phyloP scores from a whole-genome alignment of 768 basidiomycete species.

The Tulasnella sp. region DNA sequence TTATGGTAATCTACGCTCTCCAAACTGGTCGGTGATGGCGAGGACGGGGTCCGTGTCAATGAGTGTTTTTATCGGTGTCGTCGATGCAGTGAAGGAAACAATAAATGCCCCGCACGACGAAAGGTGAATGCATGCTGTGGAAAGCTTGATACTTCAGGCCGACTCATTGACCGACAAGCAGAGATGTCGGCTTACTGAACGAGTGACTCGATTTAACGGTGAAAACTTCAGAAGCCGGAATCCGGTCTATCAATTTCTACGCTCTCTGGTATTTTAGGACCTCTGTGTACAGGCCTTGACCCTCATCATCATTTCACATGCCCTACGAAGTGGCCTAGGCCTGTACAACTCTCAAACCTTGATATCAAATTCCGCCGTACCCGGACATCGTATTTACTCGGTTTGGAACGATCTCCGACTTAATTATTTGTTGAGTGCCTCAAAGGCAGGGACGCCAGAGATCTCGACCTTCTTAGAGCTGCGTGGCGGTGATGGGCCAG shows the following conservation, averaged over 20 bases:
- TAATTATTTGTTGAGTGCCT: background rate
- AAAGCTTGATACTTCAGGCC: too few species aligned
- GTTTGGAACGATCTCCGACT: background rate
- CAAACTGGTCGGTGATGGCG: background rate
- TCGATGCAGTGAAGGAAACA: background rate
- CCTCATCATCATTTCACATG: background rate
- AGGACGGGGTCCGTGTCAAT: background rate
- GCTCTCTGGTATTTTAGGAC: background rate
- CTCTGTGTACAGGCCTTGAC: background rate
- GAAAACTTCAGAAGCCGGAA: background rate
- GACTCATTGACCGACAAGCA: too few species aligned
- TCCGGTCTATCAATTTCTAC: background rate
- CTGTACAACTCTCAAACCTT: background rate
- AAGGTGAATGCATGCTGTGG: too few species aligned
- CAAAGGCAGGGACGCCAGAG: background rate
- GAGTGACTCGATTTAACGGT: too few species aligned
- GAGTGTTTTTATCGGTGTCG: background rate
- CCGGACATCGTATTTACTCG: background rate
- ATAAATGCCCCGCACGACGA: background rate
- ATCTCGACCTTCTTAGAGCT: background rate
- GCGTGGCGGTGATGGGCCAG: background rate
- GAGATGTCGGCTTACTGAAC: too few species aligned
- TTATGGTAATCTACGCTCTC: background rate
- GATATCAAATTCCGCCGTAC: background rate
- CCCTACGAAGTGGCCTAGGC: background rate